phyloP scores from a whole-genome alignment of 768 basidiomycete genomes.

The Tulasnella calospora region DNA sequence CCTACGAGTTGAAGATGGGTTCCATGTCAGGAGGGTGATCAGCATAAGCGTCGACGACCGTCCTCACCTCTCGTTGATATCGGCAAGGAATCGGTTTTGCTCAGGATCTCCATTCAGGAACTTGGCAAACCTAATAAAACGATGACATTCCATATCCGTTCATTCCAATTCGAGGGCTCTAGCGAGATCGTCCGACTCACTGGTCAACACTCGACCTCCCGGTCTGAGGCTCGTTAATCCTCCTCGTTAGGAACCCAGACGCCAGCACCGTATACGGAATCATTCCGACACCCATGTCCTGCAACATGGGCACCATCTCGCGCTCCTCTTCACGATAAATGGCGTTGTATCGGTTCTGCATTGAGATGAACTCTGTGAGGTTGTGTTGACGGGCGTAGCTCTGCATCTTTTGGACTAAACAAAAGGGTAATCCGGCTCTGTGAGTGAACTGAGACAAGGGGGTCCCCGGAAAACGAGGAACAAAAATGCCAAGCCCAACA shows the following conservation, averaged over 20 bases:
- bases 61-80: conserved; percentile 4
- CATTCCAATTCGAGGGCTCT: background rate
- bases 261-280: conserved; percentile 29
- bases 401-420: conserved; percentile 18
- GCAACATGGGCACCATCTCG: conserved; percentile 12
- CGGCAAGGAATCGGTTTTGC: background rate
- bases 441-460: background rate
- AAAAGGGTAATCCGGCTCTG: background rate
- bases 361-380: conserved; percentile 12
- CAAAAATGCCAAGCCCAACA: conserved; percentile 25
- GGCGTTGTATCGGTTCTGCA: conserved; percentile 21
- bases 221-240: background rate
- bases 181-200: background rate
- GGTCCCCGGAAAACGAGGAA: background rate
- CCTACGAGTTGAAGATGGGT: conserved; percentile 33
- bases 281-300: conserved; percentile 30
- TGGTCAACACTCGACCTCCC: background rate
- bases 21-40: no score
- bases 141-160: no score
- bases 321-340: conserved; percentile 23
- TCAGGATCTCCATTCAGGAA: conserved; percentile 9
- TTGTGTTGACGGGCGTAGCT: conserved; percentile 26
- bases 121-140: background rate
- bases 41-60: no score
- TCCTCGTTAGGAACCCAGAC: background rate